Evolutionary conservation across 1,139 yeast species (phyloP).

Genomic region (Hyphopichia buzzinii): DNA sequence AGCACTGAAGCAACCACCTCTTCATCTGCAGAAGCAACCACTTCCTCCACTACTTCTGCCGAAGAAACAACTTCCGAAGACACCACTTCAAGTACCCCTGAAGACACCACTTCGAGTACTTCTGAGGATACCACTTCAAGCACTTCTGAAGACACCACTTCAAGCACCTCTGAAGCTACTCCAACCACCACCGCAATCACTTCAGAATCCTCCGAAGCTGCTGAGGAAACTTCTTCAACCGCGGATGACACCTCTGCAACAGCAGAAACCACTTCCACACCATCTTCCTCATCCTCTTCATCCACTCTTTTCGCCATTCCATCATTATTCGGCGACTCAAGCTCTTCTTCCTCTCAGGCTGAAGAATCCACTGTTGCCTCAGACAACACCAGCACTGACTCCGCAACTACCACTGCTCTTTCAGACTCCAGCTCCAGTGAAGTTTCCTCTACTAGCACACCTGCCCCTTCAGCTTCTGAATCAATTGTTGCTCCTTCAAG

Average conservation of each 20-base stretch:
- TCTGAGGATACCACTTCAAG: neutral
- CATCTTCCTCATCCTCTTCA: neutral
- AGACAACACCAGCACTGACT: neutral
- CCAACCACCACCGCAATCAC: neutral
- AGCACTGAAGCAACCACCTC: neutral
- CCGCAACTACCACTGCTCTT: constrained; percentile 2
- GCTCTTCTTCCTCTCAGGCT: neutral
- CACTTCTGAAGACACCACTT: constrained; percentile 1
- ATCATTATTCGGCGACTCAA: neutral
- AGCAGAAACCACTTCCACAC: constrained; percentile 1
- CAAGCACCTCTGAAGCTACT: constrained; percentile 2
- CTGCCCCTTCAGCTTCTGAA: constrained; percentile 3
- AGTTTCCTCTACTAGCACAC: constrained; percentile 1
- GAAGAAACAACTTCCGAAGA: constrained; percentile 3
- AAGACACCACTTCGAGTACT: neutral
- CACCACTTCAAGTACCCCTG: constrained; percentile 4
- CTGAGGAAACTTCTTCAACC: neutral
- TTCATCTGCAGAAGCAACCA: neutral
- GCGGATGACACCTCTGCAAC: neutral
- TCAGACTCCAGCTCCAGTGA: constrained; percentile 1
- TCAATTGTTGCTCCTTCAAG: constrained; percentile 2
- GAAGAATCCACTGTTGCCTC: constrained; percentile 1
- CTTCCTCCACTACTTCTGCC: neutral
- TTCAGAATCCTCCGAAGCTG: neutral
- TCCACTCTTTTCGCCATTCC: neutral